Percentiles rank a stretch among this genome's conserved stretches.
Evolutionary conservation across 805 yeast genomes (phyloP).

Genomic region (Wickerhamomyces ciferrii): DNA sequence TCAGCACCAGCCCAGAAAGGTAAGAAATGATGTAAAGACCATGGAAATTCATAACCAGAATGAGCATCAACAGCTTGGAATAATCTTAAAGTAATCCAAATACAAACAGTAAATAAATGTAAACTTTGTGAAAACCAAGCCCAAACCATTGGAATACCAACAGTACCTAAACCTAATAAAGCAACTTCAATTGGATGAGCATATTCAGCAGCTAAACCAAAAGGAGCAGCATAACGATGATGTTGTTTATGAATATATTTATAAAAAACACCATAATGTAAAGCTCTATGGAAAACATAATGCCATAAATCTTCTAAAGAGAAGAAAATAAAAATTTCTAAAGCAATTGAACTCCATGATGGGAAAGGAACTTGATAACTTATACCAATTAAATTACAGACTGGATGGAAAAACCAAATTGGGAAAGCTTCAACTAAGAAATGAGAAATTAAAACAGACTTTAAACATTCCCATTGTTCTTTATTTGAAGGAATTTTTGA

Average conservation of each 20-base stretch:
- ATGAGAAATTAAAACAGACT: constrained; percentile 80
- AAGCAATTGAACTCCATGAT: constrained; percentile 43
- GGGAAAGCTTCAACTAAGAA: constrained; percentile 93
- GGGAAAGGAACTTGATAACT: constrained; percentile 85
- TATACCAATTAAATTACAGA: constrained; percentile 79
- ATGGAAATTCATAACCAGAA: constrained; percentile 97
- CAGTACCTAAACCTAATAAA: constrained; percentile 91
- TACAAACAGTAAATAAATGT: constrained; percentile 83
- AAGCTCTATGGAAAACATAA: constrained; percentile 88
- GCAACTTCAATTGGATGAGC: constrained; percentile 95
- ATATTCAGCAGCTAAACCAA: constrained; percentile 95
- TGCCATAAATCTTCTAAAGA: constrained; percentile 94
- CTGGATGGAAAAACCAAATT: constrained; percentile 95
- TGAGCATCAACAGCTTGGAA: constrained; percentile 98
- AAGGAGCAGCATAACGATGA: constrained; percentile 97
- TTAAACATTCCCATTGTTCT: constrained; percentile 92
- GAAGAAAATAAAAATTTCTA: constrained; percentile 75
- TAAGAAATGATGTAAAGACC: constrained; percentile 86
- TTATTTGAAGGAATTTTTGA: constrained; percentile 70
- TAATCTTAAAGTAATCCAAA: constrained; percentile 84
- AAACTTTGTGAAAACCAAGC: constrained; percentile 69
- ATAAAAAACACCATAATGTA: constrained; percentile 87
- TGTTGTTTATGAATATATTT: constrained; percentile 95
- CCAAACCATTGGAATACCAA: constrained; percentile 87
- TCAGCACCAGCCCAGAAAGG: constrained; percentile 99